Conservation (phyloP, 2,329 filamentous ascomycete genomes). For the Xylariaceae sp. region DNA sequence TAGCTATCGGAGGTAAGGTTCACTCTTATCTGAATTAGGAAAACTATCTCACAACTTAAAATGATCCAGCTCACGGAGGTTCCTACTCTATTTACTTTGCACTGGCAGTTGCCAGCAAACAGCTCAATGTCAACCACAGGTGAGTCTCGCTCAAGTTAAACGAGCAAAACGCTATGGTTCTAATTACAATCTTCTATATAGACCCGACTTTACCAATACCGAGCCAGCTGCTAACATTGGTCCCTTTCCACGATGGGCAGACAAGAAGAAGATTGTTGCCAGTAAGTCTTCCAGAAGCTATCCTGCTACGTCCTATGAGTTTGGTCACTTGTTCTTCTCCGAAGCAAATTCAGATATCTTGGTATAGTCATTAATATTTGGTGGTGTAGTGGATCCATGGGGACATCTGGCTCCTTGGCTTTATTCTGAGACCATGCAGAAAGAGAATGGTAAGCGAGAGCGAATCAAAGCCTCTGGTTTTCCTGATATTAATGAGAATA, state of each 20-base stretch:
- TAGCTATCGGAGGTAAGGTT: constrained; percentile 55
- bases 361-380: neutral
- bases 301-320: neutral
- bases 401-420: constrained; percentile 84
- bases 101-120: constrained; percentile 84
- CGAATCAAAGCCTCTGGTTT: neutral
- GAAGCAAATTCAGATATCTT: neutral
- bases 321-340: neutral
- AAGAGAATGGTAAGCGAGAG: constrained; percentile 57
- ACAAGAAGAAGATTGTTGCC: constrained; percentile 90
- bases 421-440: constrained; percentile 73
- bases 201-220: constrained; percentile 70
- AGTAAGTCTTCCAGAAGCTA: constrained; percentile 36
- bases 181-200: constrained; percentile 23
- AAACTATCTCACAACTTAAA: constrained; percentile 7
- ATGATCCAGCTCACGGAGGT: constrained; percentile 58
- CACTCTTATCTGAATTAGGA: constrained; percentile 1
- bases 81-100: constrained; percentile 97
- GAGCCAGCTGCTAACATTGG: constrained; percentile 88
- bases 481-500: constrained; percentile 25
- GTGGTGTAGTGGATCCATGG: constrained; percentile 68
- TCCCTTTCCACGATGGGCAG: constrained; percentile 84
- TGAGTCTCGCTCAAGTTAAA: constrained; percentile 26
- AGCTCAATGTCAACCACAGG: constrained; percentile 78
- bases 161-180: neutral